Conservation (phyloP, 768 basidiomycete genomes). For the Mycena galopus region DNA sequence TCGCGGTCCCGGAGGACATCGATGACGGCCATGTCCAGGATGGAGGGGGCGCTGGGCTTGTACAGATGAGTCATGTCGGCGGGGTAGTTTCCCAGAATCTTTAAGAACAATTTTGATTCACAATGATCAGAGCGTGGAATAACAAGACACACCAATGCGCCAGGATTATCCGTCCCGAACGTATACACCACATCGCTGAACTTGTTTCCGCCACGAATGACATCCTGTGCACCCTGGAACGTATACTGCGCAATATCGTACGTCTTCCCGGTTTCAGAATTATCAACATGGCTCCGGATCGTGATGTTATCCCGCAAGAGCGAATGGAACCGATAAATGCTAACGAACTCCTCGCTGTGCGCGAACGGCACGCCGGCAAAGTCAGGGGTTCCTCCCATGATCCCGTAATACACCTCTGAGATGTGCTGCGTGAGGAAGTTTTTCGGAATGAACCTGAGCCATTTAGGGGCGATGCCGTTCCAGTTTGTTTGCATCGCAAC, state of each 20-base stretch:
- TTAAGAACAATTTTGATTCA: background rate
- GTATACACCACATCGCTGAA: conserved; percentile 34
- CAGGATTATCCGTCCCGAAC: conserved; percentile 29
- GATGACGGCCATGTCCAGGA: conserved; percentile 29
- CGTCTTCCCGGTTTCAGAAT: conserved; percentile 8
- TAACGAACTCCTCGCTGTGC: conserved; percentile 34
- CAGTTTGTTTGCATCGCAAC: conserved; percentile 26
- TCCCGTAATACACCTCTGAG: conserved; percentile 20
- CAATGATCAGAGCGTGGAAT: background rate
- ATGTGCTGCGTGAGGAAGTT: conserved; percentile 26
- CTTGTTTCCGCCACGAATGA: conserved; percentile 25
- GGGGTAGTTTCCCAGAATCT: conserved; percentile 30
- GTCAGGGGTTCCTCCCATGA: conserved; percentile 27
- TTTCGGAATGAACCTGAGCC: conserved; percentile 9
- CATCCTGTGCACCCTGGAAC: conserved; percentile 22
- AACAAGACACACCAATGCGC: conserved; percentile 12
- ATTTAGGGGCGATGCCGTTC: conserved; percentile 27
- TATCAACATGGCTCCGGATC: conserved; percentile 27
- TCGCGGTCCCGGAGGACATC: conserved; percentile 33
- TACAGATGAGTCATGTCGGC: conserved; percentile 16
- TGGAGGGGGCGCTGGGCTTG: conserved; percentile 19
- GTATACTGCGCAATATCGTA: conserved; percentile 31
- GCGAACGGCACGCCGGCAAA: conserved; percentile 33
- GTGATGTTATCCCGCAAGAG: conserved; percentile 31
- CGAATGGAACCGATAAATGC: conserved; percentile 33